Evolutionary conservation across 345 rosid species (phyloP), one percentile per base, ranked within the genome.

Genomic region (Citrus australasica): DNA sequence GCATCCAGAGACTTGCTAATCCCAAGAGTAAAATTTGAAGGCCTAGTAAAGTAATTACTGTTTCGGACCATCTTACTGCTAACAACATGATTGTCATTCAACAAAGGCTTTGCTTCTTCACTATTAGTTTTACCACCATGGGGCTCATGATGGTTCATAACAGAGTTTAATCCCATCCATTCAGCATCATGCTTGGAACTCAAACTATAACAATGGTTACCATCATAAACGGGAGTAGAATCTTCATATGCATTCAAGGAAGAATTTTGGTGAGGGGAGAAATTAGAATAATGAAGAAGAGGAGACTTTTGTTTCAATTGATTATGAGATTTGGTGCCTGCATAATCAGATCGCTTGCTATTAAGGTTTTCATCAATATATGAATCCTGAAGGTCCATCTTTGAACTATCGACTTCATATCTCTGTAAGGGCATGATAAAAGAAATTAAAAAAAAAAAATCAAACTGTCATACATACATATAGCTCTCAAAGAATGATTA

Each of bases 171-270:
- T 85, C 85, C 79, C 71, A 81, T 82, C 72, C 82, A 87, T 82
- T 87, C 95, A 77, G 77, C 74, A 72, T 63, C 78, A 79, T 76
- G 84, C 82, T 85, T 87, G 81, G 88, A 84, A 76, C 84, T 86
- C 82, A 82, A 80, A 75, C 76, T 65, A 65, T 72, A 51, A 76
- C 79, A 82, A 76, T 82, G 82, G 65, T 83, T 83, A 80, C 63
- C 81, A 76, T 76, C 80, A 66, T 69, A 60, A 60, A 84, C 46
- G 77, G 85, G 83, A 53, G 80, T 78, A 83, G 77, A 72, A 85
- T 79, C 85, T 75, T 89, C 89, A 75, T 74, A 77, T 69, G 78
- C 66, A 66, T 86, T 83, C 82, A 81, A 42, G 56, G 84, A 71
- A 79, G 86, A 78, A 38, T 86, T 86, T 83, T 73, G 74, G 68